Evolutionary conservation across 2,329 filamentous ascomycete genomes (phyloP).

Genomic region (Trichoderma atroviride): DNA sequence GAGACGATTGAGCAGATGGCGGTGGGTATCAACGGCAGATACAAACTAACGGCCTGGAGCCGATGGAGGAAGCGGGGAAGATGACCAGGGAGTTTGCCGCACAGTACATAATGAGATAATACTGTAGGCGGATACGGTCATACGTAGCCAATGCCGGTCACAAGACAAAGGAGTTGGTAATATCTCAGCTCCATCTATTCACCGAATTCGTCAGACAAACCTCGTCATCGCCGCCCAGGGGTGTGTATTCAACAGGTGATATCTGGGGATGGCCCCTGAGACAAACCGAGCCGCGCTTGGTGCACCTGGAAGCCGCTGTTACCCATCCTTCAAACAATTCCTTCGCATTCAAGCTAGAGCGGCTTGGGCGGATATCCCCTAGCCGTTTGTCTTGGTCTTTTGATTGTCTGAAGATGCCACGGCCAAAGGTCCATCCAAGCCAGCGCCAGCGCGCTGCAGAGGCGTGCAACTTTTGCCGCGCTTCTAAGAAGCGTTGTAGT

Average conservation of each 20-base stretch:
- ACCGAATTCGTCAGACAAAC: not conserved
- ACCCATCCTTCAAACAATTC: not conserved
- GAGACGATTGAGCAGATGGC: not conserved
- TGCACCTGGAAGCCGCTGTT: not conserved
- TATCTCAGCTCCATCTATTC: conserved; percentile 3
- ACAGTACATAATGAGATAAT: not conserved
- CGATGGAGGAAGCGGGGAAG: conserved; percentile 9
- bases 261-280: conserved; percentile 1
- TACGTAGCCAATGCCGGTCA: not conserved
- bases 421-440: conserved; percentile 53
- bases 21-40: conserved; percentile 19
- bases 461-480: conserved; percentile 52
- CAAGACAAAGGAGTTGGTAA: not conserved
- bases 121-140: conserved; percentile 18
- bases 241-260: not conserved
- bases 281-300: conserved; percentile 3
- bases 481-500: conserved; percentile 55
- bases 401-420: conserved; percentile 47
- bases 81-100: not conserved
- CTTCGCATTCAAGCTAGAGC: not conserved
- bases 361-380: conserved; percentile 17
- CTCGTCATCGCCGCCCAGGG: conserved; percentile 2
- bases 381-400: not conserved
- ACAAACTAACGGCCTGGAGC: not conserved
- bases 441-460: conserved; percentile 52